These are phyloP conservation scores for Ogataea degrootiae DNA, from an alignment of 805 yeast genomes.

Conservation along the genomic window DNA sequence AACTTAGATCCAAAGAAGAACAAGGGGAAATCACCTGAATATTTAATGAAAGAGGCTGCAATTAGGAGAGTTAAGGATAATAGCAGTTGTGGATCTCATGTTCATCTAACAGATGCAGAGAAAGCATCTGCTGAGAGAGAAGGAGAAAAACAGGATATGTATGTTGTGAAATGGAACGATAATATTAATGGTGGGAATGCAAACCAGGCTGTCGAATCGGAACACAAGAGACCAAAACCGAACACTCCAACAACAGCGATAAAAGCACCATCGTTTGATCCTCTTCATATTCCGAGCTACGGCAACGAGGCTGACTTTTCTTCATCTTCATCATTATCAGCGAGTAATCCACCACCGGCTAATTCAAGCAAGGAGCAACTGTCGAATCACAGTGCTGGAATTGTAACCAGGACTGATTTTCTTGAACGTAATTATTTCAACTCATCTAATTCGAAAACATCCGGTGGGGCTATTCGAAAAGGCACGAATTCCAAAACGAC, in stretches of 20 bases:
- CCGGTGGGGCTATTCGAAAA: too few species aligned
- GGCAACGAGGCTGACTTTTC: neutral
- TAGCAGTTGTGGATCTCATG: slow-evolving; percentile 37
- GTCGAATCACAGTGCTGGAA: too few species aligned
- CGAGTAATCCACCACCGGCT: too few species aligned
- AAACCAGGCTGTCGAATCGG: neutral
- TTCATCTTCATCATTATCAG: too few species aligned
- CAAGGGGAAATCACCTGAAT: slow-evolving; percentile 31
- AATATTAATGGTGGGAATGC: neutral
- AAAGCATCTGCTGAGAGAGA: neutral
- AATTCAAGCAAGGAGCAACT: too few species aligned
- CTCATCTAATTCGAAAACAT: too few species aligned
- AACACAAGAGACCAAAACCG: too few species aligned
- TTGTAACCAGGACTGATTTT: too few species aligned
- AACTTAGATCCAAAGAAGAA: slow-evolving; percentile 1
- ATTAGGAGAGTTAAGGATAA: slow-evolving; percentile 52
- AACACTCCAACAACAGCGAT: too few species aligned
- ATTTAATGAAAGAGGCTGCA: slow-evolving; percentile 54
- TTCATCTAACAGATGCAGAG: neutral
- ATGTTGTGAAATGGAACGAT: neutral
- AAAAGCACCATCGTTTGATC: too few species aligned
- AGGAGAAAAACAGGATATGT: neutral
- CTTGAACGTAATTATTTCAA: too few species aligned
- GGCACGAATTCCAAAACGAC: too few species aligned
- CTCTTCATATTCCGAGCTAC: neutral